phyloP scores from a whole-genome alignment of 495 filamentous ascomycete species.

The Aspergillus biplanus region DNA sequence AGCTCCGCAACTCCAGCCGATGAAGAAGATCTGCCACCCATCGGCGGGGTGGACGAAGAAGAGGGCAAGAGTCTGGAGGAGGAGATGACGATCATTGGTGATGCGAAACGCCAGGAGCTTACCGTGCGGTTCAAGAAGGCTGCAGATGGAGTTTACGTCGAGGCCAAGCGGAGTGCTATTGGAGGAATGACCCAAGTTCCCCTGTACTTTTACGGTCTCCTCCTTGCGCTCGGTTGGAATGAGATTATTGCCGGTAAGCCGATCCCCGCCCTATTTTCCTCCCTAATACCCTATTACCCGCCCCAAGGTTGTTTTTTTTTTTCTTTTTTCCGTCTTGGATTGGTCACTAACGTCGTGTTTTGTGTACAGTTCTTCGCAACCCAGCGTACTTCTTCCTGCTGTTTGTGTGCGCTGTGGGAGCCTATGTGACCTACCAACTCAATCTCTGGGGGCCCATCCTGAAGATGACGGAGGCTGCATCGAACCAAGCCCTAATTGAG shows the following conservation, averaged over 20 bases:
- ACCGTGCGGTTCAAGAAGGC: conserved; percentile 96
- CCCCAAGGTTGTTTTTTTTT: too few species aligned
- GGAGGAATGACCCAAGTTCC: conserved; percentile 94
- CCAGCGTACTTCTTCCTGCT: conserved; percentile 90
- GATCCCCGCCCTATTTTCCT: background rate
- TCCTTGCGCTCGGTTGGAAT: conserved; percentile 94
- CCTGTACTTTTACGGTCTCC: conserved; percentile 86
- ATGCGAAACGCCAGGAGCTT: conserved; percentile 85
- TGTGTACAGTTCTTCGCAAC: conserved; percentile 76
- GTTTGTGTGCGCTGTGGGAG: conserved; percentile 70
- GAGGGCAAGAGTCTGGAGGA: conserved; percentile 92
- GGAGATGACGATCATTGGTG: conserved; percentile 90
- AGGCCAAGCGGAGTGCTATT: conserved; percentile 94
- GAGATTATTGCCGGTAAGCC: conserved; percentile 86
- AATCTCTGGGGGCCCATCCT: conserved; percentile 96
- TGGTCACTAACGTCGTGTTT: too few species aligned
- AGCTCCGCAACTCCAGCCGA: conserved; percentile 74
- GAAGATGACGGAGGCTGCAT: conserved; percentile 90
- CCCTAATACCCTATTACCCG: background rate
- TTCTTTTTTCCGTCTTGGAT: too few species aligned
- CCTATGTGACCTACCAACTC: conserved; percentile 87
- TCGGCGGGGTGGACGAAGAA: conserved; percentile 89
- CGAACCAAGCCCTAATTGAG: conserved; percentile 81
- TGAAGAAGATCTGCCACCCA: conserved; percentile 84
- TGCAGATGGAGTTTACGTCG: conserved; percentile 95